A percentile compares a stretch with the other conserved stretches of the same genome.
Evolutionary conservation across 2,329 filamentous ascomycete species (phyloP).

Genomic region (Myrmaecium sp.): DNA sequence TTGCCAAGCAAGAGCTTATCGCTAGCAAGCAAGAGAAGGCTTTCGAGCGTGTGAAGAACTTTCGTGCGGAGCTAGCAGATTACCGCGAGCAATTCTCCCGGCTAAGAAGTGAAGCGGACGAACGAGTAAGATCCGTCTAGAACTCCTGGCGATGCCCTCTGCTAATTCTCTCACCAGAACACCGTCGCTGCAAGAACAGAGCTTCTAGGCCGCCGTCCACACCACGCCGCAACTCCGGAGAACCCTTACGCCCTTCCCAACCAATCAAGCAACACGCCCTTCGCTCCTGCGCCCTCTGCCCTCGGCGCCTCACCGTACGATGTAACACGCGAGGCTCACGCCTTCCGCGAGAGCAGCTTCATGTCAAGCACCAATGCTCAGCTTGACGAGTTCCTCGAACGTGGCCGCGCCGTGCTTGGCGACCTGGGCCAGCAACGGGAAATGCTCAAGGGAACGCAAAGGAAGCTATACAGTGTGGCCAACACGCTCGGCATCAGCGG

Average conservation of each 20-base stretch:
- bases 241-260: conserved; percentile 71
- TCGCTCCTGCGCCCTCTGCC: conserved; percentile 23
- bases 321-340: conserved; percentile 59
- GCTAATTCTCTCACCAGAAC: conserved; percentile 21
- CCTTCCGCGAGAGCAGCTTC: conserved; percentile 78
- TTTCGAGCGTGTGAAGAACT: conserved; percentile 66
- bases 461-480: conserved; percentile 75
- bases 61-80: conserved; percentile 64
- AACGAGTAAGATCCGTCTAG: conserved; percentile 33
- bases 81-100: conserved; percentile 64
- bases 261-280: conserved; percentile 20
- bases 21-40: conserved; percentile 86
- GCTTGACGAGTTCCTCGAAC: conserved; percentile 83
- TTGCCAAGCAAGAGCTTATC: conserved; percentile 78
- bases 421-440: conserved; percentile 82
- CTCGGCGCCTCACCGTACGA: conserved; percentile 34
- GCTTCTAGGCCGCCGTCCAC: conserved; percentile 69
- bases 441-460: conserved; percentile 88
- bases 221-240: conserved; percentile 64
- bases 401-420: conserved; percentile 75
- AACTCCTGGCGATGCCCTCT: background rate
- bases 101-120: conserved; percentile 62
- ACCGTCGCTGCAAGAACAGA: conserved; percentile 58
- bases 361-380: conserved; percentile 66
- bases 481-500: conserved; percentile 88